A percentile compares a stretch with the other conserved stretches of the same genome.
Evolutionary conservation across 352 stramenopile genomes (phyloP).

Genomic region (Phytophthora nicotianae): DNA sequence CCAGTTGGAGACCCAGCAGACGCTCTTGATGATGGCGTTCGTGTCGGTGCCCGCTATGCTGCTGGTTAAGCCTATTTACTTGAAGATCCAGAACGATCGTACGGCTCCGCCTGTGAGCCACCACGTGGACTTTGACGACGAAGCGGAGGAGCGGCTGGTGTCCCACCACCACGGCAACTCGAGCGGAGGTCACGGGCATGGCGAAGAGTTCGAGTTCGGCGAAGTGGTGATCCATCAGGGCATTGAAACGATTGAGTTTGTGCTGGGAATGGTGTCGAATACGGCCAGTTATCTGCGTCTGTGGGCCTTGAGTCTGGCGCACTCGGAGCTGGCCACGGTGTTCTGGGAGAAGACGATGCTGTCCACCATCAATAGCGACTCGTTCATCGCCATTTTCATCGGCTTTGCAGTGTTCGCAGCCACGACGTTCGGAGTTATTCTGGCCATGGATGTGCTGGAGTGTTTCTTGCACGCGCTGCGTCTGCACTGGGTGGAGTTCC

Average conservation of each 20-base stretch:
- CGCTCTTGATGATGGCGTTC: constrained; percentile 94
- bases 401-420: constrained; percentile 92
- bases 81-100: constrained; percentile 80
- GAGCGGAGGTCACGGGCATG: constrained; percentile 48
- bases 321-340: constrained; percentile 93
- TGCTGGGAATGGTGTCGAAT: constrained; percentile 99
- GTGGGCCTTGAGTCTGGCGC: constrained; percentile 98
- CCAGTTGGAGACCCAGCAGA: constrained; percentile 89
- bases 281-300: constrained; percentile 99
- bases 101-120: constrained; percentile 58
- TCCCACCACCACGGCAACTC: constrained; percentile 50
- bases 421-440: constrained; percentile 97
- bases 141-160: constrained; percentile 61
- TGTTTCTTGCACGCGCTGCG: constrained; percentile 99
- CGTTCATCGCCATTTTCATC: constrained; percentile 96
- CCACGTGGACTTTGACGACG: constrained; percentile 84
- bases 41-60: constrained; percentile 97
- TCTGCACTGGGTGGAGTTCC: constrained; percentile 99
- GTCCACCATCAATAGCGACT: constrained; percentile 96
- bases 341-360: constrained; percentile 99
- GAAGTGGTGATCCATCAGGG: constrained; percentile 99
- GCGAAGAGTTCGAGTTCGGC: constrained; percentile 93
- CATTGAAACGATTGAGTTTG: constrained; percentile 99
- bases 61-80: constrained; percentile 94
- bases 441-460: constrained; percentile 99